Percentiles rank a stretch among this genome's conserved stretches.
Conservation (phyloP, 1,284 basidiomycete genomes). For the Mycena sp. region DNA sequence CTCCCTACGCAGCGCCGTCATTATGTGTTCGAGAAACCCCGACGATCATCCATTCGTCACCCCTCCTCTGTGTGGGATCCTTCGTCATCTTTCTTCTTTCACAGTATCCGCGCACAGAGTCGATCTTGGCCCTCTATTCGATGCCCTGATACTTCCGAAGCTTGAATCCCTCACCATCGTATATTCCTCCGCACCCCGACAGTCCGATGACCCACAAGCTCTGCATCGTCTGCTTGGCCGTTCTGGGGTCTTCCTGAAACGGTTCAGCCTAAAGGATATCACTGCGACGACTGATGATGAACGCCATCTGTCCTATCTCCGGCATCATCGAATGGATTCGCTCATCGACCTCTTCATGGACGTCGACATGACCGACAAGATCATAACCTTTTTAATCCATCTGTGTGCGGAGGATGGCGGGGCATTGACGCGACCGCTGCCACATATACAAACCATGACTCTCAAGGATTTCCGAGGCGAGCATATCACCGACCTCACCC, state of each 20-base stretch:
- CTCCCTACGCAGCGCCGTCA: slow-evolving; percentile 15
- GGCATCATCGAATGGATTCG: slow-evolving; percentile 9
- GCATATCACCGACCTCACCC: slow-evolving; percentile 24
- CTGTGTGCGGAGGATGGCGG: background rate
- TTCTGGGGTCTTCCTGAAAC: slow-evolving; percentile 16
- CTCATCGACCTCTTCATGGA: slow-evolving; percentile 24
- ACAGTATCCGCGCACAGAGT: slow-evolving; percentile 11
- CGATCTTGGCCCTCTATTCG: slow-evolving; percentile 12
- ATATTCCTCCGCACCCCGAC: slow-evolving; percentile 14
- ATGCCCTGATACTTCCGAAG: slow-evolving; percentile 10
- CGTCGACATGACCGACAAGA: slow-evolving; percentile 13
- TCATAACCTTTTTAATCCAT: slow-evolving; percentile 22
- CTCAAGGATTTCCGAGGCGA: slow-evolving; percentile 15
- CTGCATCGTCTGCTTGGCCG: slow-evolving; percentile 9
- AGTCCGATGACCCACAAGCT: slow-evolving; percentile 10
- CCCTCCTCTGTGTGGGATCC: slow-evolving; percentile 5
- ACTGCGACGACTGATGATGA: background rate
- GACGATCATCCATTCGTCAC: slow-evolving; percentile 2
- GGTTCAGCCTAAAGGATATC: slow-evolving; percentile 19
- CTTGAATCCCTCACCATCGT: slow-evolving; percentile 20
- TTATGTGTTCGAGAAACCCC: slow-evolving; percentile 1
- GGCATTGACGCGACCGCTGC: slow-evolving; percentile 12
- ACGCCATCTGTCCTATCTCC: slow-evolving; percentile 13
- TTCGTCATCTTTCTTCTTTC: slow-evolving; percentile 18
- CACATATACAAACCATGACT: slow-evolving; percentile 13